Conservation (phyloP, 495 filamentous ascomycete species). For the Penicillium canescens region DNA sequence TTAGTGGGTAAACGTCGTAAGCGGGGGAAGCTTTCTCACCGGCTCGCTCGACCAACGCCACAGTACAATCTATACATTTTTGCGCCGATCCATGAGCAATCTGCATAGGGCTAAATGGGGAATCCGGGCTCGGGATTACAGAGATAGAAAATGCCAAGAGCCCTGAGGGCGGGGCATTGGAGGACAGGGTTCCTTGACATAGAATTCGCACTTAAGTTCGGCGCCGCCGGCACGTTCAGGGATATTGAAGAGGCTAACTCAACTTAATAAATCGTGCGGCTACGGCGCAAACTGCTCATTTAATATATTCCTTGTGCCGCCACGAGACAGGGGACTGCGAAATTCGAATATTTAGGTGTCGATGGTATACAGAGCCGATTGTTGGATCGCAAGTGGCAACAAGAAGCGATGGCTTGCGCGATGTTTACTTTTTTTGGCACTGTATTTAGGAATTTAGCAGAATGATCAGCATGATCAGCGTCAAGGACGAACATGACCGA, state of each 20-base stretch:
- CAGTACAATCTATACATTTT: background rate
- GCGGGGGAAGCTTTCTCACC: slow-evolving; percentile 10
- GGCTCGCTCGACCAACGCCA: slow-evolving; percentile 3
- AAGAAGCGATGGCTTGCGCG: background rate
- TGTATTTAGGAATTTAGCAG: slow-evolving; percentile 6
- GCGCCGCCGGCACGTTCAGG: slow-evolving; percentile 5
- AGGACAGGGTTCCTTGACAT: slow-evolving; percentile 6
- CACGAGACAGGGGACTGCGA: background rate
- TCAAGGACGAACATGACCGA: slow-evolving; percentile 12
- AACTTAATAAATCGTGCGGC: slow-evolving; percentile 10
- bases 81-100: slow-evolving; percentile 7
- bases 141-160: slow-evolving; percentile 1
- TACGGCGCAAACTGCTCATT: slow-evolving; percentile 17
- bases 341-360: background rate
- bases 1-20: background rate
- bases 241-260: slow-evolving; percentile 5
- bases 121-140: background rate
- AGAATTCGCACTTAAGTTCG: background rate
- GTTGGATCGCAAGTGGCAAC: background rate
- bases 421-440: slow-evolving; percentile 22
- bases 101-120: slow-evolving; percentile 10
- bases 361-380: background rate
- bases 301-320: background rate
- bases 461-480: slow-evolving; percentile 26
- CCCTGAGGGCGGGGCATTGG: slow-evolving; percentile 2